These are phyloP conservation scores for Pterulicium gracile DNA, from an alignment of 1,284 basidiomycete genomes.

Conservation along the genomic window DNA sequence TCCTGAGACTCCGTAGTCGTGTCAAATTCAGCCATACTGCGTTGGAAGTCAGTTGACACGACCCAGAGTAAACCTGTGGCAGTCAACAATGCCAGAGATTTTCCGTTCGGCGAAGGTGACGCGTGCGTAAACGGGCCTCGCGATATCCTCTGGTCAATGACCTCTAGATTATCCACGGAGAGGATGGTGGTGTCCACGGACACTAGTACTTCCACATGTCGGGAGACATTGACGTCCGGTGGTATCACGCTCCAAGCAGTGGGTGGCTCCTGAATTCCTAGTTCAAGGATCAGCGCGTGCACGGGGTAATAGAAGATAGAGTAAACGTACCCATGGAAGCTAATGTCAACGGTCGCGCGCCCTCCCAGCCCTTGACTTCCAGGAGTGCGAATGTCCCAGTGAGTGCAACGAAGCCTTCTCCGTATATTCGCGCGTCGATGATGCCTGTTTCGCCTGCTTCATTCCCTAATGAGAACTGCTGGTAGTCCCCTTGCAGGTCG, in stretches of 20 bases:
- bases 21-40: slow-evolving; percentile 82
- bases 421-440: slow-evolving; percentile 77
- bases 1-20: slow-evolving; percentile 46
- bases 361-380: slow-evolving; percentile 81
- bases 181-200: slow-evolving; percentile 72
- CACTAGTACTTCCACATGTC: slow-evolving; percentile 80
- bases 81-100: slow-evolving; percentile 81
- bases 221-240: slow-evolving; percentile 75
- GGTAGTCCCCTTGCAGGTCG: slow-evolving; percentile 78
- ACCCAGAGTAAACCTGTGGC: slow-evolving; percentile 75
- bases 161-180: slow-evolving; percentile 79
- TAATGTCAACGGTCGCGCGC: slow-evolving; percentile 54
- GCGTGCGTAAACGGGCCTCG: slow-evolving; percentile 85
- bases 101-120: slow-evolving; percentile 86
- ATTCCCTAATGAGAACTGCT: slow-evolving; percentile 74
- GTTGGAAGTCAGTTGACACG: slow-evolving; percentile 86
- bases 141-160: slow-evolving; percentile 79
- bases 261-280: slow-evolving; percentile 69
- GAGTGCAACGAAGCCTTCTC: slow-evolving; percentile 79
- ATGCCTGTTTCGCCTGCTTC: slow-evolving; percentile 84
- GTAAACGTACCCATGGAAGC: slow-evolving; percentile 54
- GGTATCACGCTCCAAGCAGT: slow-evolving; percentile 80
- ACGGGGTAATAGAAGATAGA: too few relatives aligned
- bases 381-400: slow-evolving; percentile 70
- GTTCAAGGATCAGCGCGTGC: too few relatives aligned